These are phyloP conservation scores for Aspergillus quadricinctus DNA, from an alignment of 2,329 filamentous ascomycete species.

Conservation along the genomic window DNA sequence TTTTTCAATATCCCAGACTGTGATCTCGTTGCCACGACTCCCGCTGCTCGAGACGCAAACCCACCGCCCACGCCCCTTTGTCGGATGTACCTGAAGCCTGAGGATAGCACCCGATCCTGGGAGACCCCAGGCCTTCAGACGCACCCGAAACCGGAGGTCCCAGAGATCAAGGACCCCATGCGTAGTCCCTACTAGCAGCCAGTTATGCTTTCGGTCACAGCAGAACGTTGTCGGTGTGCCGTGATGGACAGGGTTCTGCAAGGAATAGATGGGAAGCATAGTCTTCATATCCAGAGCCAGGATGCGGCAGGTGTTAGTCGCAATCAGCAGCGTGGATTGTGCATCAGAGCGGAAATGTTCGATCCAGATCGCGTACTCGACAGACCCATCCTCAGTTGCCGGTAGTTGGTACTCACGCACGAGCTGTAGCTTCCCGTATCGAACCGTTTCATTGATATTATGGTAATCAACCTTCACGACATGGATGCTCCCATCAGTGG, in stretches of 20 bases:
- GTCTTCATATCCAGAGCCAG: constrained; percentile 80
- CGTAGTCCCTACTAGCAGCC: constrained; percentile 86
- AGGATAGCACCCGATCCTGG: constrained; percentile 76
- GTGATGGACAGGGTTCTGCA: constrained; percentile 87
- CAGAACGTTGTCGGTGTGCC: constrained; percentile 90
- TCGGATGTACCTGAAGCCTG: constrained; percentile 72
- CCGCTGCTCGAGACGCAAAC: constrained; percentile 87
- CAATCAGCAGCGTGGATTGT: constrained; percentile 76
- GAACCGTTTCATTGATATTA: constrained; percentile 54
- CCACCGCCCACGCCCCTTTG: constrained; percentile 73
- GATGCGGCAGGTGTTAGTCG: constrained; percentile 80
- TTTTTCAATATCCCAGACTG: constrained; percentile 93
- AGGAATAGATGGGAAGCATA: constrained; percentile 74
- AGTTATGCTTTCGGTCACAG: constrained; percentile 78
- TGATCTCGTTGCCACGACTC: constrained; percentile 74
- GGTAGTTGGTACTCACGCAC: constrained; percentile 75
- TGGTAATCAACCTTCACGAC: constrained; percentile 76
- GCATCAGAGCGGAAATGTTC: constrained; percentile 84
- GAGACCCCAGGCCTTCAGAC: constrained; percentile 83
- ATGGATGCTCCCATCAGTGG: constrained; percentile 83
- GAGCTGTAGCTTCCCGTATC: constrained; percentile 73
- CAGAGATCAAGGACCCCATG: constrained; percentile 91
- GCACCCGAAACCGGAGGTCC: constrained; percentile 91
- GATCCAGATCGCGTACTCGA: constrained; percentile 81
- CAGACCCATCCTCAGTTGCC: constrained; percentile 31